These are phyloP conservation scores for Cercospora brassicicola DNA, from an alignment of 2,329 filamentous ascomycete genomes.

Conservation along the genomic window DNA sequence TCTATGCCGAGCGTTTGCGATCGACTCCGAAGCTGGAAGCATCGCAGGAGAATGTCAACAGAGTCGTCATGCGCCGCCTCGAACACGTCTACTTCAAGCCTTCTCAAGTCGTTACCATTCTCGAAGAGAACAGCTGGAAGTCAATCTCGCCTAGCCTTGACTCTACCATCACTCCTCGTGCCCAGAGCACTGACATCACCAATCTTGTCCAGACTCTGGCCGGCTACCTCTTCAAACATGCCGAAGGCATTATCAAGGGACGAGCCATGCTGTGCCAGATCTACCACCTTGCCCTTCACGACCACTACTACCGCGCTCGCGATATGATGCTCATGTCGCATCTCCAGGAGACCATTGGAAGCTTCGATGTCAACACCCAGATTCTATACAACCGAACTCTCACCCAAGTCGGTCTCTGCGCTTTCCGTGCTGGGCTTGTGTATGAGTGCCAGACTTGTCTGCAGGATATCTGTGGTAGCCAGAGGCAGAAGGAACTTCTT, in stretches of 20 bases:
- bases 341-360: slow-evolving; percentile 92
- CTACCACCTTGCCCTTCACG: slow-evolving; percentile 95
- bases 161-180: slow-evolving; percentile 77
- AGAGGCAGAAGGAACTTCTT: slow-evolving; percentile 94
- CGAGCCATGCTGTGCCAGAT: slow-evolving; percentile 98
- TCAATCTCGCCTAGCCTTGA: slow-evolving; percentile 67
- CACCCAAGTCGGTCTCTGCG: slow-evolving; percentile 96
- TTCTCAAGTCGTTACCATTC: slow-evolving; percentile 83
- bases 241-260: slow-evolving; percentile 92
- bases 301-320: slow-evolving; percentile 95
- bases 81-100: slow-evolving; percentile 99
- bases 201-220: slow-evolving; percentile 82
- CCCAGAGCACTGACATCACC: slow-evolving; percentile 65
- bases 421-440: slow-evolving; percentile 93
- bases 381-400: slow-evolving; percentile 98
- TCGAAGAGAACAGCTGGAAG: slow-evolving; percentile 95
- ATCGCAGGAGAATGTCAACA: slow-evolving; percentile 84
- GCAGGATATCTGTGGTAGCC: slow-evolving; percentile 96
- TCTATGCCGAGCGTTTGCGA: slow-evolving; percentile 83
- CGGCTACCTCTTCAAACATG: slow-evolving; percentile 91
- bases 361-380: slow-evolving; percentile 94
- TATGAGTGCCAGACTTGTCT: slow-evolving; percentile 98
- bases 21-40: slow-evolving; percentile 69
- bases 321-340: slow-evolving; percentile 99
- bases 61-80: slow-evolving; percentile 86